Conservation (phyloP, 306 rosid species). For the Elaeagnus macrophylla region DNA sequence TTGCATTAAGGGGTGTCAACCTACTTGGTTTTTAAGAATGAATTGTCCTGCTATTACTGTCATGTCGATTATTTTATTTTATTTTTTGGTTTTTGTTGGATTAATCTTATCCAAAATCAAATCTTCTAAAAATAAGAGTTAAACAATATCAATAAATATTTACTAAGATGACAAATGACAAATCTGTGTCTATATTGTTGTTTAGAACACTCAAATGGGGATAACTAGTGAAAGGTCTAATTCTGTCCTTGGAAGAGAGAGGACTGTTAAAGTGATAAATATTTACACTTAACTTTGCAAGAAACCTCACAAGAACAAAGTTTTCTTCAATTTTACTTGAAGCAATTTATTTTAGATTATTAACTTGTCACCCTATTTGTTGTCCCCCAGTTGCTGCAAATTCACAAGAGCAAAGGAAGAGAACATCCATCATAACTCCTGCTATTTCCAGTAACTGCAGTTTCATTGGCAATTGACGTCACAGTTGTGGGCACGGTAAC, state of each 20-base stretch:
- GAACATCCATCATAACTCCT: constrained; percentile 26
- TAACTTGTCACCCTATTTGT: not conserved
- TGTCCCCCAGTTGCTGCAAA: constrained; percentile 30
- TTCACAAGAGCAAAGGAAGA: constrained; percentile 47
- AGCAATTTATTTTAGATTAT: not conserved
- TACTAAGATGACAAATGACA: not conserved
- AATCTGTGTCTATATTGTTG: not conserved
- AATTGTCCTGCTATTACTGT: not conserved
- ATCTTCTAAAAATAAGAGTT: constrained; percentile 3
- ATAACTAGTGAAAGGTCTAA: not conserved
- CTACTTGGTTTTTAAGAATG: not conserved
- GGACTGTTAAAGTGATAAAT: not conserved
- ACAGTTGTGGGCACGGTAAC: constrained; percentile 81
- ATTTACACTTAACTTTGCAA: not conserved
- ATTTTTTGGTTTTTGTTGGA: not conserved
- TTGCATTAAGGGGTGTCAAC: not conserved
- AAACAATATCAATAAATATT: not conserved
- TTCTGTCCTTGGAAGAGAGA: not conserved
- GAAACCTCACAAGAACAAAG: not conserved
- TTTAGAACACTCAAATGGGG: not conserved
- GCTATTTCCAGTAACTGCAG: constrained; percentile 82
- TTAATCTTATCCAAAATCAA: not conserved
- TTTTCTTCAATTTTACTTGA: not conserved
- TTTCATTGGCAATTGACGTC: constrained; percentile 71
- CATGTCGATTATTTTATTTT: not conserved